Evolutionary conservation across 2,329 filamentous ascomycete species (phyloP).

Genomic region (Fusarium decemcellulare): DNA sequence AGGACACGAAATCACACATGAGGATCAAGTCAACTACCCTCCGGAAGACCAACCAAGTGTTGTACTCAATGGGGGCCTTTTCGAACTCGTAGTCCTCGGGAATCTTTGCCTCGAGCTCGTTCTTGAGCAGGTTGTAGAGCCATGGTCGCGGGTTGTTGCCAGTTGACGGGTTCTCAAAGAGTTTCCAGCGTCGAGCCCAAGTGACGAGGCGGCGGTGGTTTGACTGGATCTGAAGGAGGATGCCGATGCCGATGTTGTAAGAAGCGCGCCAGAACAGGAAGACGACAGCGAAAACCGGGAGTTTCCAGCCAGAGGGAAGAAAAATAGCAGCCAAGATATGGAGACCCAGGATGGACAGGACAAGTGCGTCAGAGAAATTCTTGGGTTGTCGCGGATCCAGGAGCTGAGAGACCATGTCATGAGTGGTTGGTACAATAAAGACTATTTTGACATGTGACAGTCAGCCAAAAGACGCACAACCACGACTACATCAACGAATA

Average conservation of each 20-base stretch:
- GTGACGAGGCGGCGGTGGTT: slow-evolving; percentile 87
- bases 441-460: slow-evolving; percentile 67
- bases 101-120: slow-evolving; percentile 95
- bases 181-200: slow-evolving; percentile 87
- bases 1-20: slow-evolving; percentile 99
- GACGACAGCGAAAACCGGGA: slow-evolving; percentile 83
- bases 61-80: slow-evolving; percentile 95
- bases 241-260: slow-evolving; percentile 96
- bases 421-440: slow-evolving; percentile 94
- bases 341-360: slow-evolving; percentile 82
- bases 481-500: slow-evolving; percentile 19
- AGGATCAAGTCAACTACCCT: slow-evolving; percentile 96
- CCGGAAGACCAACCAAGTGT: slow-evolving; percentile 97
- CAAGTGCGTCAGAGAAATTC: slow-evolving; percentile 87
- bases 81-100: slow-evolving; percentile 94
- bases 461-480: slow-evolving; percentile 36
- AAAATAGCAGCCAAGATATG: slow-evolving; percentile 82
- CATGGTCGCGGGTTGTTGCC: slow-evolving; percentile 86
- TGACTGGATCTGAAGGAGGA: slow-evolving; percentile 90
- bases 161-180: slow-evolving; percentile 88
- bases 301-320: slow-evolving; percentile 78
- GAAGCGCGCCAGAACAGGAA: slow-evolving; percentile 94
- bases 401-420: slow-evolving; percentile 99
- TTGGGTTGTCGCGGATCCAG: slow-evolving; percentile 96
- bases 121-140: slow-evolving; percentile 87